Percentiles rank a stretch among this genome's conserved stretches.
Evolutionary conservation across 306 rosid genomes (phyloP).

Genomic region (Herpetospermum pedunculosum): DNA sequence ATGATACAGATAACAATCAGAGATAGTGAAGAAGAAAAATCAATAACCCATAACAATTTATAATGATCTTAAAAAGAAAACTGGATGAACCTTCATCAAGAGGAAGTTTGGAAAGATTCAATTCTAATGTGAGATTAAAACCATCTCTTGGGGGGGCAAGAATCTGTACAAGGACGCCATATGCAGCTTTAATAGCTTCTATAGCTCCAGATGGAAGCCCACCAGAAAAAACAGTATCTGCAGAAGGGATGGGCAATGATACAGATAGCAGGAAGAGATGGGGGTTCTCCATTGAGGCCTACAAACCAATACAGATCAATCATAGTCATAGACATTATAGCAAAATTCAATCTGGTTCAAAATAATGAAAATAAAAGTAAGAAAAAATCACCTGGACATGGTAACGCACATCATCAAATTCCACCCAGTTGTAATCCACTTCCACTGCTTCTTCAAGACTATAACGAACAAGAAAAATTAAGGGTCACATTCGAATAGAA

Average conservation of each 20-base stretch:
- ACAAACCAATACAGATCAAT: constrained; percentile 14
- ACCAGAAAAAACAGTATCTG: constrained; percentile 58
- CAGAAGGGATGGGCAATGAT: constrained; percentile 75
- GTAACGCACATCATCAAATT: constrained; percentile 86
- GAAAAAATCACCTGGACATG: constrained; percentile 65
- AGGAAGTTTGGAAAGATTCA: constrained; percentile 71
- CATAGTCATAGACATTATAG: neutral
- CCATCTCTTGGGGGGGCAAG: constrained; percentile 98
- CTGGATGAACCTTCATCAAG: constrained; percentile 65
- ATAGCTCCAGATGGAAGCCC: constrained; percentile 91
- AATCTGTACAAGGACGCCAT: constrained; percentile 63
- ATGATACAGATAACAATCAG: constrained; percentile 46
- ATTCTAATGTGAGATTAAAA: constrained; percentile 80
- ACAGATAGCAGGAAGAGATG: constrained; percentile 57
- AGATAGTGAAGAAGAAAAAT: constrained; percentile 11
- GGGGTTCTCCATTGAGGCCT: constrained; percentile 78
- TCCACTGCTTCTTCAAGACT: constrained; percentile 84
- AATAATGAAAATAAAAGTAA: neutral
- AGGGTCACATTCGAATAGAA: no score
- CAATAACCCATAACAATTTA: constrained; percentile 21
- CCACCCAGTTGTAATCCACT: constrained; percentile 86
- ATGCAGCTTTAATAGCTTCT: constrained; percentile 84
- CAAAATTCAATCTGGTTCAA: constrained; percentile 2
- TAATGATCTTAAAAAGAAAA: constrained; percentile 34
- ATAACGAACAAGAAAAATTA: constrained; percentile 16